Percentiles rank a stretch among this genome's conserved stretches.
These are phyloP conservation scores for Beauveria scarabaeidicola DNA, from an alignment of 2,329 filamentous ascomycete species.

Conservation along the genomic window DNA sequence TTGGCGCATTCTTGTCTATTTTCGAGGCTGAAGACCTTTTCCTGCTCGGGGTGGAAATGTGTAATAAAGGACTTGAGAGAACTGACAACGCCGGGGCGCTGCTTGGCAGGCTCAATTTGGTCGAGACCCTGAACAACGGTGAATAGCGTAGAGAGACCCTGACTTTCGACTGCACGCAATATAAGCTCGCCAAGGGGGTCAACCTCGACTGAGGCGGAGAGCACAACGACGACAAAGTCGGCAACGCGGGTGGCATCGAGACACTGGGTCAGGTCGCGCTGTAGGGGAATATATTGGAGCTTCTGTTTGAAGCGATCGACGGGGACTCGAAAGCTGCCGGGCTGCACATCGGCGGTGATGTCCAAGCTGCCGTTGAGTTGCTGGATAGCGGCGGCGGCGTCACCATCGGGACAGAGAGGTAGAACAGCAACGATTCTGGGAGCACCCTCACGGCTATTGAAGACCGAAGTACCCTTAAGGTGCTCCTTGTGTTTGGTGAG, in stretches of 20 bases:
- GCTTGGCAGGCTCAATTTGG: constrained; percentile 70
- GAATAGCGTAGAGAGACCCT: constrained; percentile 89
- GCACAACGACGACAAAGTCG: constrained; percentile 81
- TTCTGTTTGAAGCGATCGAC: constrained; percentile 94
- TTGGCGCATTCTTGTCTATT: constrained; percentile 87
- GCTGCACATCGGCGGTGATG: constrained; percentile 55
- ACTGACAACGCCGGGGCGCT: constrained; percentile 62
- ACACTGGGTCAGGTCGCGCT: constrained; percentile 65
- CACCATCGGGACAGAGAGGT: constrained; percentile 67
- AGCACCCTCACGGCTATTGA: constrained; percentile 77
- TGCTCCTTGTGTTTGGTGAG: constrained; percentile 77
- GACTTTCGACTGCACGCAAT: constrained; percentile 78
- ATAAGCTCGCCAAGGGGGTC: constrained; percentile 79
- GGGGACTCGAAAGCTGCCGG: constrained; percentile 54
- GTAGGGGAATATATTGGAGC: constrained; percentile 71
- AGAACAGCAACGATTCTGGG: constrained; percentile 83
- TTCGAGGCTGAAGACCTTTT: constrained; percentile 84
- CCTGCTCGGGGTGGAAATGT: constrained; percentile 87
- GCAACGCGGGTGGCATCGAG: constrained; percentile 81
- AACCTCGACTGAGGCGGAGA: constrained; percentile 76
- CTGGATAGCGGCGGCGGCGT: constrained; percentile 57
- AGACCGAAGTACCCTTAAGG: constrained; percentile 69
- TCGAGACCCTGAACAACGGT: constrained; percentile 76
- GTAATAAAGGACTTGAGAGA: constrained; percentile 89
- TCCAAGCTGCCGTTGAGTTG: constrained; percentile 73